Conservation (phyloP, 108 stramenopile genomes). For the Pseudonitzschia pungens region DNA sequence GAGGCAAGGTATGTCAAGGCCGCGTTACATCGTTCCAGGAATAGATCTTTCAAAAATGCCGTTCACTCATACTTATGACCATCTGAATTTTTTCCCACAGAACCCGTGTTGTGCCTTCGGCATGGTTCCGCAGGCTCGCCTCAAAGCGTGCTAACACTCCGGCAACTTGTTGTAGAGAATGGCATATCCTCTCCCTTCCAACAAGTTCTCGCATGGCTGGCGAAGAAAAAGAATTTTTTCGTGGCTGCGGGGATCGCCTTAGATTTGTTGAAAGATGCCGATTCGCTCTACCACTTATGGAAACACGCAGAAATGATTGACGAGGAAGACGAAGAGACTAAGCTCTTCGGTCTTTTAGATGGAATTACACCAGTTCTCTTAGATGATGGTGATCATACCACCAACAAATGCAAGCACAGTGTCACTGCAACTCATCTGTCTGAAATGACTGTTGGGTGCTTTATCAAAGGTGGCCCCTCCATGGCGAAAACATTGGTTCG, state of each 20-base stretch:
- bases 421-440: slow-evolving; percentile 47
- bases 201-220: slow-evolving; percentile 76
- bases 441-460: slow-evolving; percentile 80
- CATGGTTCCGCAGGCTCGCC: slow-evolving; percentile 4
- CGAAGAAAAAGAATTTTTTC: slow-evolving; percentile 62
- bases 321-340: slow-evolving; percentile 46
- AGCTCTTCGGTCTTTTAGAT: slow-evolving; percentile 68
- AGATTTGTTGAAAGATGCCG: slow-evolving; percentile 60
- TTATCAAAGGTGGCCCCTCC: slow-evolving; percentile 64
- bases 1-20: slow-evolving; percentile 47
- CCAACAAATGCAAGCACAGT: neutral
- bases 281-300: slow-evolving; percentile 64
- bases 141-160: slow-evolving; percentile 42
- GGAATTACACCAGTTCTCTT: slow-evolving; percentile 50
- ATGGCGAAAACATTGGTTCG: slow-evolving; percentile 62
- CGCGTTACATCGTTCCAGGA: slow-evolving; percentile 3
- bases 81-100: neutral
- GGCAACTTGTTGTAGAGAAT: slow-evolving; percentile 50
- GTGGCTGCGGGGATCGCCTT: slow-evolving; percentile 77
- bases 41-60: no score
- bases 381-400: slow-evolving; percentile 9
- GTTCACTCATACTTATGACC: neutral
- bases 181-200: slow-evolving; percentile 66
- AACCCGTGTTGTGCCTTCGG: slow-evolving; percentile 2
- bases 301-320: slow-evolving; percentile 46